Percentiles rank a stretch among this genome's conserved stretches.
Evolutionary conservation across 1,284 basidiomycete genomes (phyloP).

Genomic region (Ceratobasidium theobromae): DNA sequence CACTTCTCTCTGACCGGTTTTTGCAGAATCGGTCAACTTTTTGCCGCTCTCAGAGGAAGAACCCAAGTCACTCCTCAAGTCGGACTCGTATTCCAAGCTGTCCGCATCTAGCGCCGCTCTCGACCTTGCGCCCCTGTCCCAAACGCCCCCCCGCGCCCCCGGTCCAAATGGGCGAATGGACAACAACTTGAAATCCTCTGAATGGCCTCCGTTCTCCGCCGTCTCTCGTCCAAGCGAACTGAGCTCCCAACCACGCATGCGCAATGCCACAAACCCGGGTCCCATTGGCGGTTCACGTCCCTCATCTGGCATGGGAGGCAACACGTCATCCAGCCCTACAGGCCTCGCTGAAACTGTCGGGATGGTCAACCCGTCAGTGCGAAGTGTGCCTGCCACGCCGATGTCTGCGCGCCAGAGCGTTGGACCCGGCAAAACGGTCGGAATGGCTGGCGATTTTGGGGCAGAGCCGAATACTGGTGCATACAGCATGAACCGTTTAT

Average conservation of each 20-base stretch:
- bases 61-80: constrained; percentile 36
- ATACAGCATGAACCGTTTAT: constrained; percentile 25
- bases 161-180: constrained; percentile 59
- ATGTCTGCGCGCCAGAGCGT: constrained; percentile 27
- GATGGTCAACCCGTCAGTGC: constrained; percentile 15
- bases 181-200: constrained; percentile 65
- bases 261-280: constrained; percentile 66
- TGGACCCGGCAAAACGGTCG: constrained; percentile 12
- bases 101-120: constrained; percentile 90
- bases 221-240: constrained; percentile 60
- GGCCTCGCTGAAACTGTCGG: background rate
- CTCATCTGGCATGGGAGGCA: constrained; percentile 45
- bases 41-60: constrained; percentile 91
- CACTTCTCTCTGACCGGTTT: constrained; percentile 30
- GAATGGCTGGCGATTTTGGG: constrained; percentile 8
- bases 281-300: constrained; percentile 42
- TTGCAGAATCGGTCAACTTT: constrained; percentile 83
- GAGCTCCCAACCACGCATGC: constrained; percentile 52
- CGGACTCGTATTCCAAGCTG: constrained; percentile 51
- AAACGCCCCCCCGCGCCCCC: constrained; percentile 69
- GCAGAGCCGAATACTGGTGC: constrained; percentile 2
- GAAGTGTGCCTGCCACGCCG: constrained; percentile 32
- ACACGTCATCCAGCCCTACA: constrained; percentile 17
- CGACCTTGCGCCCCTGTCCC: constrained; percentile 87
- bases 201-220: constrained; percentile 88